Conservation (phyloP, 768 basidiomycete species). For the Leccinum aurantiacum region DNA sequence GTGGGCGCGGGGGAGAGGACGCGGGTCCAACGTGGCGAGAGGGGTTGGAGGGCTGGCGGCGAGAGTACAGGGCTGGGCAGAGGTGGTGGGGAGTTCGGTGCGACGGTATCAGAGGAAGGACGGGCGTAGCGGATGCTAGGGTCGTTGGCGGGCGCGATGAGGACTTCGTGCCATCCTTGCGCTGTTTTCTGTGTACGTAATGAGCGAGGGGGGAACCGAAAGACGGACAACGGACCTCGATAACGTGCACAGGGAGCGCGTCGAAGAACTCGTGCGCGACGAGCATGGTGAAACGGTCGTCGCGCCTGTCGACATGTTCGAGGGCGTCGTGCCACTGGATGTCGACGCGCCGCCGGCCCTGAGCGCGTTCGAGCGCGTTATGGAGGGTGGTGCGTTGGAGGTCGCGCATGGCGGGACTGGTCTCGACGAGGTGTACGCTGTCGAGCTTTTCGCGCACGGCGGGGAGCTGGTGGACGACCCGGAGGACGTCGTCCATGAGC, state of each 20-base stretch:
- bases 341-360: constrained; percentile 30
- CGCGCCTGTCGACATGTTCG: constrained; percentile 56
- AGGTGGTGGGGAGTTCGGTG: not conserved
- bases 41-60: not conserved
- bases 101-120: constrained; percentile 15
- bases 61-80: not conserved
- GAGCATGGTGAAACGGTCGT: constrained; percentile 71
- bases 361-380: constrained; percentile 21
- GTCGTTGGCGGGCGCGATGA: constrained; percentile 55
- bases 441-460: constrained; percentile 35
- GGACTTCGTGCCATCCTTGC: constrained; percentile 83
- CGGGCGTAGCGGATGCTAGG: constrained; percentile 33
- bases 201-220: too few relatives aligned
- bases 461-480: constrained; percentile 50
- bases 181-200: constrained; percentile 58
- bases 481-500: constrained; percentile 83
- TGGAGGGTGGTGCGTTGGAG: constrained; percentile 58
- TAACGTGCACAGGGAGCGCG: constrained; percentile 86
- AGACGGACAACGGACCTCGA: constrained; percentile 73
- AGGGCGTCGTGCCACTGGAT: constrained; percentile 75
- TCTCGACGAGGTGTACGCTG: constrained; percentile 79
- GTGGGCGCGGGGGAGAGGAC: too few relatives aligned
- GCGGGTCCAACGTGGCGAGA: too few relatives aligned
- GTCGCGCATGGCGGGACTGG: constrained; percentile 62
- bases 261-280: constrained; percentile 98